Percentiles rank a stretch among this genome's conserved stretches.
phyloP scores from a whole-genome alignment of 2,329 filamentous ascomycete species.

The Apiospora rasikravindrae region DNA sequence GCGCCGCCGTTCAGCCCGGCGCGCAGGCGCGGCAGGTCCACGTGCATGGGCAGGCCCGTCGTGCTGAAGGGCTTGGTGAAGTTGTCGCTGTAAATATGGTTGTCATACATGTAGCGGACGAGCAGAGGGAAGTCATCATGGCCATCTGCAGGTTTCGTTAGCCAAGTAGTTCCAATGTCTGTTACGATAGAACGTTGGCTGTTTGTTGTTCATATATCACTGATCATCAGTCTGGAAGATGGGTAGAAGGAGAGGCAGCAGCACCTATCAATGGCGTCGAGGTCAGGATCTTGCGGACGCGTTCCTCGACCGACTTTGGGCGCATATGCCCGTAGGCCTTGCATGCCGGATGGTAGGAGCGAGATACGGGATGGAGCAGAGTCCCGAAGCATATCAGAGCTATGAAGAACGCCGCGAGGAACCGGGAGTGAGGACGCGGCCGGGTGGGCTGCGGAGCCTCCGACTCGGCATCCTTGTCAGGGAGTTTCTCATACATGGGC shows the following conservation, averaged over 20 bases:
- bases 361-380: constrained; percentile 32
- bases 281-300: constrained; percentile 52
- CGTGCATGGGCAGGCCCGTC: constrained; percentile 71
- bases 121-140: constrained; percentile 87
- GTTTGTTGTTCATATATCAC: constrained; percentile 24
- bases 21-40: constrained; percentile 78
- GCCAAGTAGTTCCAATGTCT: neutral
- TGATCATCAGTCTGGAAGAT: neutral
- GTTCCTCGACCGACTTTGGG: constrained; percentile 47
- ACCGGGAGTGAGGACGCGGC: constrained; percentile 27
- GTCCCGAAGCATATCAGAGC: constrained; percentile 32
- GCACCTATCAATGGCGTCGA: constrained; percentile 57
- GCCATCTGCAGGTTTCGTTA: constrained; percentile 70
- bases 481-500: constrained; percentile 22
- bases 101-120: constrained; percentile 69
- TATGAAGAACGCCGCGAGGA: constrained; percentile 27
- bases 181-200: constrained; percentile 7
- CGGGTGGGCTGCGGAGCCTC: constrained; percentile 3
- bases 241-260: neutral
- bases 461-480: neutral
- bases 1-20: constrained; percentile 77
- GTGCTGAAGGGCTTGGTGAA: constrained; percentile 79
- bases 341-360: constrained; percentile 31
- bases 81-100: constrained; percentile 75
- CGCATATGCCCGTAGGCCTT: constrained; percentile 33